Base-by-base conservation (phyloP, 2,329 filamentous ascomycete species). In the Sporothrix phasma region DNA sequence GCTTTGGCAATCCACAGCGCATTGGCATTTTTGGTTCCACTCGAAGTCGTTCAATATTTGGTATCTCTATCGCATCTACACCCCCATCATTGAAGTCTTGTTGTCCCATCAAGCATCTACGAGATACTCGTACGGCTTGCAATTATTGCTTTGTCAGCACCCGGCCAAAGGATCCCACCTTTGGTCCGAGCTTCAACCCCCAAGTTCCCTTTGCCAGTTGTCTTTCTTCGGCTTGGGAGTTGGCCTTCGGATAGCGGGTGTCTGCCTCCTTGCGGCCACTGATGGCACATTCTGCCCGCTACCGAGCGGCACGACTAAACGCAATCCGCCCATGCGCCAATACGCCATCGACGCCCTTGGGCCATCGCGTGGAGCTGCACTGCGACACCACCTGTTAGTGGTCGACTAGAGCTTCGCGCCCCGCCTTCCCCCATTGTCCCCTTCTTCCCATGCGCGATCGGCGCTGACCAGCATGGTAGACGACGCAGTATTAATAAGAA, bases 211-310 rank as follows among this genome's bases (percentile, higher is more conserved):
- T n/a, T n/a, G n/a, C n/a, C n/a, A n/a, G n/a, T n/a, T n/a, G n/a
- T n/a, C 1, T 31, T 26, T 17, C 24, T 22, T 45, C 56, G 56
- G 56, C 39, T 19, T 59, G 15, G 56, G 22, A 24, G 31, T 54
- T 56, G 39, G 51, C 22, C 56, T 59, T 45, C 56, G 39, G 39
- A 59, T 59, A 46, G 56, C 56, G 39, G 56, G 22, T 45, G 56
- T 22, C 13, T 46, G 56, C 4, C 34, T 58, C 54, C 15, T 56
- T 29, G 7, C 6, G 10, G 54, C 8, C 15, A 11, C n/a, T 29
- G 31, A 22, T 29, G 31, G 31, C 51, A 24, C n/a, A n/a, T n/a
- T n/a, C n/a, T n/a, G n/a, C n/a, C n/a, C n/a, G n/a, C n/a, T n/a
- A n/a, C n/a, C n/a, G n/a, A n/a, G n/a, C n/a, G n/a, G n/a, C n/a